Evolutionary conservation across 2,329 filamentous ascomycete genomes (phyloP), one percentile per base, ranked within the genome.

Genomic region (Colletotrichum lupini): DNA sequence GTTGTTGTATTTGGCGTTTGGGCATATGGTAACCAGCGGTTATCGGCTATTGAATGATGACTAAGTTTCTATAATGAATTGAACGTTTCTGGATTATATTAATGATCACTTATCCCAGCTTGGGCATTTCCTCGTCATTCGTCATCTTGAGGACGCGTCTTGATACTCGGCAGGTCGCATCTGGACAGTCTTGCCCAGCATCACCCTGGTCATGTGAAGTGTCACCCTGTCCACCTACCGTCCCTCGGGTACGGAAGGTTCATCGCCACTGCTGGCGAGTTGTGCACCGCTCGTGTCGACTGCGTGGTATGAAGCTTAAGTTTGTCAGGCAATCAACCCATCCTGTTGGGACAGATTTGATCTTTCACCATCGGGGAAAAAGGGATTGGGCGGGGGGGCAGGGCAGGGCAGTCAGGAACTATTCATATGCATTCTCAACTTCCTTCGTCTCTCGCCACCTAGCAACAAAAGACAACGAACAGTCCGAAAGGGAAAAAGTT

Each of bases 1-100:
- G 52, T 58, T 53, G 52, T 68, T 58, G 37, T 63, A 32, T 26
- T 22, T 19, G 69, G 69, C 69, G 65, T 57, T 57, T 55, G 52
- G 69, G 58, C 52, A 53, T 42, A 46, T 19, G 65, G 37, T 42
- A 58, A 66, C 42, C 30, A 19, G 52, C 58, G 30, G 49, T 37
- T 26, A 32, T 58, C 35, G 58, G 63, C 52, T 30, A 26, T 35
- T 30, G 53, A 58, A 58, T 62, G 58, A 72, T 58, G 58, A 68
- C 49, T 61, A n/a, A 32, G 26, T 58, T 62, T 58, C 19, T 9
- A 19, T 56, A 52, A 65, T 56, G 32, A 65, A 12, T 22, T n/a
- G 19, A 35, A 4, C n/a, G n/a, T 22, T 32, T 55, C n/a, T 24
- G n/a, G n/a, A 53, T 9, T 12, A 7, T 26, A 9, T 24, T 19